Conservation (phyloP, 768 basidiomycete genomes). For the Mycena chlorophos region DNA sequence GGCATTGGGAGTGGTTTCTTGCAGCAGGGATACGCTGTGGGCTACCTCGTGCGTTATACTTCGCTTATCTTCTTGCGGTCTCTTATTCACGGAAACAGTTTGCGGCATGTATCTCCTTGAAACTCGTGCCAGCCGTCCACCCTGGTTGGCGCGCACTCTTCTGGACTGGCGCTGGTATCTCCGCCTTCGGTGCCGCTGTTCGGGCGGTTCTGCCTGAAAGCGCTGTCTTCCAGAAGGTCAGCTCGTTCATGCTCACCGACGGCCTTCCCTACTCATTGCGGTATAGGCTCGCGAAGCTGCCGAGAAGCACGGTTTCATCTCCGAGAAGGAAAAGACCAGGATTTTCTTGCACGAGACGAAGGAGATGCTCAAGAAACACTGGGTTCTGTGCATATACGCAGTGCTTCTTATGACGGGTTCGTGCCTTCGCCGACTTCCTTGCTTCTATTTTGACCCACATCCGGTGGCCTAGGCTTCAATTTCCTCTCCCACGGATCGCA, state of each 20-base stretch:
- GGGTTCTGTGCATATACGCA: constrained; percentile 81
- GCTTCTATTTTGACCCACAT: neutral
- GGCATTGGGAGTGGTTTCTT: constrained; percentile 83
- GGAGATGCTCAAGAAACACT: constrained; percentile 79
- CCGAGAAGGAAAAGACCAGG: constrained; percentile 53
- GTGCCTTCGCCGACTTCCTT: constrained; percentile 6
- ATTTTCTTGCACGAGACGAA: constrained; percentile 73
- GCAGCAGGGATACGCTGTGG: constrained; percentile 87
- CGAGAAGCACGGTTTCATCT: constrained; percentile 28
- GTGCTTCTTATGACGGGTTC: constrained; percentile 75
- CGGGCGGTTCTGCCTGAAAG: constrained; percentile 78
- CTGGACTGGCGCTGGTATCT: constrained; percentile 75
- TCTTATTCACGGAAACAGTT: constrained; percentile 32
- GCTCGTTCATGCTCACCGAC: neutral
- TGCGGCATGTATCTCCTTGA: constrained; percentile 80
- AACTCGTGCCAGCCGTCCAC: constrained; percentile 48
- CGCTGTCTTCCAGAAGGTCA: constrained; percentile 35
- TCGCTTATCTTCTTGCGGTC: neutral
- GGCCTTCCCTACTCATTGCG: constrained; percentile 48
- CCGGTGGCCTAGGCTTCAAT: constrained; percentile 55
- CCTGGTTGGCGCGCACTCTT: constrained; percentile 75
- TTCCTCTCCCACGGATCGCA: constrained; percentile 68
- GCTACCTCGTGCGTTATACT: constrained; percentile 57
- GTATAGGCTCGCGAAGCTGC: constrained; percentile 12
- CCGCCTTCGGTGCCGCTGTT: constrained; percentile 65